Evolutionary conservation across 2,329 filamentous ascomycete species (phyloP).

Genomic region (Clonostachys solani): DNA sequence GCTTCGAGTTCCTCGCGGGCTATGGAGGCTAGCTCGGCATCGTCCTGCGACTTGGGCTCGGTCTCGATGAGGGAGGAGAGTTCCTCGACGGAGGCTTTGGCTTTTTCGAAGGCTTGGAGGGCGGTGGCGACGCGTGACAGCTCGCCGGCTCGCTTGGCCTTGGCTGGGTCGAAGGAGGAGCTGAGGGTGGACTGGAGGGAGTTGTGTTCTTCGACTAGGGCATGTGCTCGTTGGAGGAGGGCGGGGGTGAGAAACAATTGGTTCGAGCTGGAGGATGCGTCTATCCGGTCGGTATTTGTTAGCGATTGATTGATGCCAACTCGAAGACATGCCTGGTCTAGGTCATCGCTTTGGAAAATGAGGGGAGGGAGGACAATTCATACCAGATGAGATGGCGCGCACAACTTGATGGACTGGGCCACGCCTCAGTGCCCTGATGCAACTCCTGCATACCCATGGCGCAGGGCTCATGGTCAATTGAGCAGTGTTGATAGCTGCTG

Average conservation of each 20-base stretch:
- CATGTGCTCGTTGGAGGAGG: conserved; percentile 56
- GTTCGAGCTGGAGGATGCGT: conserved; percentile 7
- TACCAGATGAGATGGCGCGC: conserved; percentile 14
- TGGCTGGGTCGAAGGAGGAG: conserved; percentile 49
- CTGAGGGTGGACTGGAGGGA: conserved; percentile 46
- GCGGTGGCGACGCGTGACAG: conserved; percentile 53
- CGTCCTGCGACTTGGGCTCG: conserved; percentile 20
- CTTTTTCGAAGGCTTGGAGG: conserved; percentile 53
- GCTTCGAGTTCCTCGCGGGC: conserved; percentile 76
- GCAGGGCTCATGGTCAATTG: conserved; percentile 18
- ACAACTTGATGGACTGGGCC: conserved; percentile 15
- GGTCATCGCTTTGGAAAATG: background rate
- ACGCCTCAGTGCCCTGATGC: conserved; percentile 20
- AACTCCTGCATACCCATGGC: conserved; percentile 30
- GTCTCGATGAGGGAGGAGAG: conserved; percentile 39
- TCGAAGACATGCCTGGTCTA: background rate
- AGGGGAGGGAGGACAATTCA: background rate
- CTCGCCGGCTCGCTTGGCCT: conserved; percentile 58
- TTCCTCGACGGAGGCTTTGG: conserved; percentile 48
- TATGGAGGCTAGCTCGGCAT: conserved; percentile 70
- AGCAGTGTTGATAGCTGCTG: too few relatives aligned
- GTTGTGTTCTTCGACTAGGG: conserved; percentile 53
- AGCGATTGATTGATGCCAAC: background rate
- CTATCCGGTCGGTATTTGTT: conserved; percentile 2
- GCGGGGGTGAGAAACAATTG: conserved; percentile 39